Conservation (phyloP, 176 grass and related monocot genomes). For the Eragrostis curvula region DNA sequence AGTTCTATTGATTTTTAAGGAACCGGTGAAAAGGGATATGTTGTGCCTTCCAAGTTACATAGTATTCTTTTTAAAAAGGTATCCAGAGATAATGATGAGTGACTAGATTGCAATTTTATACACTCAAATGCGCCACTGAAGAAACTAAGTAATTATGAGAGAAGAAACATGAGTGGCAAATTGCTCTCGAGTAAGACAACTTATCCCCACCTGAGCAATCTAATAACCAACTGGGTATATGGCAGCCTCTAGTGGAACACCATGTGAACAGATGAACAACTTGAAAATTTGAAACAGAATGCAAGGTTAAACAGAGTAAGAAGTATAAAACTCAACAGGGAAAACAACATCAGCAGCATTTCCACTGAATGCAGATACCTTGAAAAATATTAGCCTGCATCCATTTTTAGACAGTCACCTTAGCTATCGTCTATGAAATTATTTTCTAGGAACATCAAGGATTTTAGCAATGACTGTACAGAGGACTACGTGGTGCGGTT, state of each 20-base stretch:
- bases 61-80: constrained; percentile 18
- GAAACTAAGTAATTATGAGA: constrained; percentile 37
- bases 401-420: background rate
- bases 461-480: background rate
- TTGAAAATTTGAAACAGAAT: constrained; percentile 13
- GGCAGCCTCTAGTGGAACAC: background rate
- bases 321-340: background rate
- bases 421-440: background rate
- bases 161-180: constrained; percentile 18
- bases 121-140: constrained; percentile 30
- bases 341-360: constrained; percentile 9
- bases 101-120: constrained; percentile 35
- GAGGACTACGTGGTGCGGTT: background rate
- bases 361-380: background rate
- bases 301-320: background rate
- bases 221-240: constrained; percentile 8
- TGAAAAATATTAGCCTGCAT: background rate
- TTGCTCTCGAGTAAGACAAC: constrained; percentile 18
- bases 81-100: constrained; percentile 36
- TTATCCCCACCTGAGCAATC: background rate
- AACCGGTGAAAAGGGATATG: constrained; percentile 5
- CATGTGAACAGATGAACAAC: constrained; percentile 21
- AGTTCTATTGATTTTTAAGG: constrained; percentile 14
- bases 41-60: constrained; percentile 18
- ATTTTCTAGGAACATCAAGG: background rate